phyloP scores from a whole-genome alignment of 495 filamentous ascomycete species.

The Talaromyces borbonicus region DNA sequence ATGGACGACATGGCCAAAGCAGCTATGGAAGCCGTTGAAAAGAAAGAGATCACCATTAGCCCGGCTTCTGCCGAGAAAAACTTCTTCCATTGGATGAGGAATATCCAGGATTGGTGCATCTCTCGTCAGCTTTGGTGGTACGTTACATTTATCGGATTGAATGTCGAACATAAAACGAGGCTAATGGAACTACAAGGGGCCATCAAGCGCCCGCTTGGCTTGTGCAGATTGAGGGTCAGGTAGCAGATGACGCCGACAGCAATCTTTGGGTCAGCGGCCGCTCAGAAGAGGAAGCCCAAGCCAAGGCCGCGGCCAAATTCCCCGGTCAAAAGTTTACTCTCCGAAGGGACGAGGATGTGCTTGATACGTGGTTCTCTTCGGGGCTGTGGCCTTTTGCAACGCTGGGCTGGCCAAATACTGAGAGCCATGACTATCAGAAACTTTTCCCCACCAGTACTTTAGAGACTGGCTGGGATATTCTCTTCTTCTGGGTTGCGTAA shows the following conservation, averaged over 20 bases:
- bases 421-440: constrained; percentile 54
- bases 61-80: constrained; percentile 61
- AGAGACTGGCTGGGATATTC: constrained; percentile 80
- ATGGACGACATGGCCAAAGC: constrained; percentile 50
- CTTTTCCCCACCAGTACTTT: constrained; percentile 66
- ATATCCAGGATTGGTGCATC: constrained; percentile 75
- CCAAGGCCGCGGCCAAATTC: constrained; percentile 58
- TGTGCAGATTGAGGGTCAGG: constrained; percentile 57
- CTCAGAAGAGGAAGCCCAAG: constrained; percentile 51
- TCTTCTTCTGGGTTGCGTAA: constrained; percentile 76
- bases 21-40: constrained; percentile 56
- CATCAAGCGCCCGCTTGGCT: constrained; percentile 70
- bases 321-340: constrained; percentile 60
- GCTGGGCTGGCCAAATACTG: constrained; percentile 62
- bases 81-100: constrained; percentile 63
- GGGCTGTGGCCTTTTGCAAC: constrained; percentile 76
- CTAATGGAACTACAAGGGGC: constrained; percentile 24
- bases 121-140: constrained; percentile 75
- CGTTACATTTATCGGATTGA: background rate
- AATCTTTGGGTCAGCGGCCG: constrained; percentile 60
- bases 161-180: background rate
- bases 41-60: constrained; percentile 58
- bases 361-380: constrained; percentile 79
- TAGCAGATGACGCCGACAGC: constrained; percentile 39
- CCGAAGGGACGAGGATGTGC: constrained; percentile 58